Base-by-base conservation (phyloP, 805 yeast genomes). In the Teunomyces pallodes region DNA sequence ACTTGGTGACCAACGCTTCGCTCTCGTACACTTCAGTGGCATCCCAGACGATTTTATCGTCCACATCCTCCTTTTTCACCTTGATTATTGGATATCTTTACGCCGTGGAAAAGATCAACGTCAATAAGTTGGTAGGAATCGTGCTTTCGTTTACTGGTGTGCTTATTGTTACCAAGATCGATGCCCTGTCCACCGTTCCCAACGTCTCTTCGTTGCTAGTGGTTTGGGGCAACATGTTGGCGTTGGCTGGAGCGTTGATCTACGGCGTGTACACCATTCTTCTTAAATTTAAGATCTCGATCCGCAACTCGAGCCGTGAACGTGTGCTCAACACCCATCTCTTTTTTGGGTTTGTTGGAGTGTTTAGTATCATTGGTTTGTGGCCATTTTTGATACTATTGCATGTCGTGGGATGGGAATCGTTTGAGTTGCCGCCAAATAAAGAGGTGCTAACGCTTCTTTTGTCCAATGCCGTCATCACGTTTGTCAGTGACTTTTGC, bases 281-380 rank as follows among this genome's bases (percentile, higher is more conserved):
- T 39, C 71, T 94, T 46, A 92, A 92, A 61, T 73, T 79, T 56
- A 81, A 78, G 57, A 87, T 91, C 16, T 56, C 65, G 14, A 59
- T 66, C 36, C 64, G 59, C 13, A 58, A 62, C 50, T 60, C 73
- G 4, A 77, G 79, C 42, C 83, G 82, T 48, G 97, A 92, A 61
- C 75, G 86, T 12, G 72, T 86, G 45, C 75, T 94, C 39, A 86
- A 94, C 63, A 89, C 95, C 74, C 87, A 84, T 62, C 74, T 91
- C 31, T 94, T 94, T 60, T 91, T 94, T 62, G 99, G 98, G 0
- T 91, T 88, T 67, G 98, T 94, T 20, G 99, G 99, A 1, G 70
- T 92, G 4, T 87, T 86, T 70, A 88, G 90, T 54, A 60, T 86
- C 8, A 57, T 89, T 0, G 65, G 83, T 9, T 64, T 91, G 39